These are phyloP conservation scores for Amanita polypyramis DNA, from an alignment of 768 basidiomycete species.

Conservation along the genomic window DNA sequence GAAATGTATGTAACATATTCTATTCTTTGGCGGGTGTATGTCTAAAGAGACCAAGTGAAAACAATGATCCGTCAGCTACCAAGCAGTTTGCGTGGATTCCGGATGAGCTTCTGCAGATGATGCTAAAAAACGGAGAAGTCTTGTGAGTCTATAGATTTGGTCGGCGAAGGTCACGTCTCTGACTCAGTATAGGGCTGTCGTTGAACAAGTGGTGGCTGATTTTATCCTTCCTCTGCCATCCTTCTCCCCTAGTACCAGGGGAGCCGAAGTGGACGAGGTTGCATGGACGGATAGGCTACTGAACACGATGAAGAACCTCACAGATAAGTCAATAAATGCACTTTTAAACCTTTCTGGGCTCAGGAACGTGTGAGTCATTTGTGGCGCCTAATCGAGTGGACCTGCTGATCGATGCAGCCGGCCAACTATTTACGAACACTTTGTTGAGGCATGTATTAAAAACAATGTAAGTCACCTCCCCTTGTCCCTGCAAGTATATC, in stretches of 20 bases:
- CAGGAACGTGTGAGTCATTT: constrained; percentile 42
- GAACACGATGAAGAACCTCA: constrained; percentile 57
- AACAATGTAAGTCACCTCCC: constrained; percentile 61
- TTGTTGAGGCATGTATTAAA: constrained; percentile 60
- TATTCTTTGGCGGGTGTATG: constrained; percentile 1
- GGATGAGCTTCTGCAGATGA: constrained; percentile 49
- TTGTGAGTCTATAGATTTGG: constrained; percentile 29
- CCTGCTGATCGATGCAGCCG: constrained; percentile 30
- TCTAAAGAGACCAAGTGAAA: constrained; percentile 45
- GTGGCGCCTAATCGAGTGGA: not conserved
- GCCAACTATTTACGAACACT: constrained; percentile 62
- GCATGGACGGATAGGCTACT: constrained; percentile 83
- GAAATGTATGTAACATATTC: constrained; percentile 64
- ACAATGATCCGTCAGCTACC: constrained; percentile 60
- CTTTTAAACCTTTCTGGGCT: constrained; percentile 56
- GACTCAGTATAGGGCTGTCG: constrained; percentile 31
- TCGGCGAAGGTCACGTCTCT: not conserved
- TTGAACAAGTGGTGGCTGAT: constrained; percentile 62
- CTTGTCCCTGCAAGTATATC: not conserved
- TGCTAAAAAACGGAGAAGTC: constrained; percentile 41
- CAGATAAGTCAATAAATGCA: constrained; percentile 44
- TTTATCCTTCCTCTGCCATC: constrained; percentile 75
- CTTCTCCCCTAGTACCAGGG: constrained; percentile 28
- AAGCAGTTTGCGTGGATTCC: constrained; percentile 93
- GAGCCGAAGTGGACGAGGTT: constrained; percentile 58